Evolutionary conservation across 2,329 filamentous ascomycete species (phyloP).

Genomic region (Boeremia lycopersici): DNA sequence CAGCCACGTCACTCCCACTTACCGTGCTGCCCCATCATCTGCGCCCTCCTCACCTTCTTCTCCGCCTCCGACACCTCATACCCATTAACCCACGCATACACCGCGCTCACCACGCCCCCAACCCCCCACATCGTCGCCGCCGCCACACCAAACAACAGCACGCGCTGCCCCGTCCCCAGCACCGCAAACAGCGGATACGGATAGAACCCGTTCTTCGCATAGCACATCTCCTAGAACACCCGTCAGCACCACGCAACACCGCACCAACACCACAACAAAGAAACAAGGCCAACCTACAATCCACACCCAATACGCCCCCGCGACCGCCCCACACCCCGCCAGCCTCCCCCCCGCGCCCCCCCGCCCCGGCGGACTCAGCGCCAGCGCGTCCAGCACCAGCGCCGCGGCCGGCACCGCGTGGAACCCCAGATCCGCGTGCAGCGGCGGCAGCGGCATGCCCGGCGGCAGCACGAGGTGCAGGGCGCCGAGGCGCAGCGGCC

Average conservation of each 20-base stretch:
- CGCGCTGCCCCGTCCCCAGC: slow-evolving; percentile 68
- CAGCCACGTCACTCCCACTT: slow-evolving; percentile 25
- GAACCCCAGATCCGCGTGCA: slow-evolving; percentile 57
- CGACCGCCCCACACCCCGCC: slow-evolving; percentile 62
- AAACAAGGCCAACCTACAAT: slow-evolving; percentile 46
- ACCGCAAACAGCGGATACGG: slow-evolving; percentile 84
- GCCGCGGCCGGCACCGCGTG: slow-evolving; percentile 67
- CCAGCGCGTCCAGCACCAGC: slow-evolving; percentile 67
- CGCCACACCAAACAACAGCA: slow-evolving; percentile 71
- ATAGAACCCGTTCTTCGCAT: slow-evolving; percentile 72
- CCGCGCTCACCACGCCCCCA: slow-evolving; percentile 70
- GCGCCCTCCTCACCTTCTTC: slow-evolving; percentile 26
- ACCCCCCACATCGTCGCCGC: slow-evolving; percentile 74
- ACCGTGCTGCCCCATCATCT: slow-evolving; percentile 22
- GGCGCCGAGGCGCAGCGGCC: slow-evolving; percentile 65
- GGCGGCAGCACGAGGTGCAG: slow-evolving; percentile 60
- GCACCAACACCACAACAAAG: not conserved
- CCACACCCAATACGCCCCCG: slow-evolving; percentile 77
- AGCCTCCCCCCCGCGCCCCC: slow-evolving; percentile 62
- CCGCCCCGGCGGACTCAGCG: slow-evolving; percentile 73
- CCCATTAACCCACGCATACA: slow-evolving; percentile 72
- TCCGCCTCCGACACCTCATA: slow-evolving; percentile 30
- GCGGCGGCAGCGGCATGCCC: slow-evolving; percentile 43
- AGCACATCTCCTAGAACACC: slow-evolving; percentile 64
- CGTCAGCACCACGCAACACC: not conserved